Conservation (phyloP, 768 basidiomycete species). For the Antrodiella citrinella region DNA sequence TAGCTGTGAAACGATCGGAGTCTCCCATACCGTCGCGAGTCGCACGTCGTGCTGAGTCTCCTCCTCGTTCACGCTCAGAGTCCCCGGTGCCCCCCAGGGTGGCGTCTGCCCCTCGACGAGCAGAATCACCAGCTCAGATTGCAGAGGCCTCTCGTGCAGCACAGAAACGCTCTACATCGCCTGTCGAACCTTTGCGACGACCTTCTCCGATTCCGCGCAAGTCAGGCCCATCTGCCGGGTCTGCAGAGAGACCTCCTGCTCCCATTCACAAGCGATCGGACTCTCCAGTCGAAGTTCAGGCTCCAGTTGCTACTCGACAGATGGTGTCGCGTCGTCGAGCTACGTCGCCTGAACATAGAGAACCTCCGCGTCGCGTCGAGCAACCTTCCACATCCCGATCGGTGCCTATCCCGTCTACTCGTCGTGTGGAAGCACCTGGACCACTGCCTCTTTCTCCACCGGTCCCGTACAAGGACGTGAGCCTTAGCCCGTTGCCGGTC, state of each 20-base stretch:
- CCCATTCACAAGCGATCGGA: not conserved
- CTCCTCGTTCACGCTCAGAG: not conserved
- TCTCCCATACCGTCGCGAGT: not conserved
- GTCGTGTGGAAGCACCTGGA: slow-evolving; percentile 6
- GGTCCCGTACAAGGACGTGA: slow-evolving; percentile 7
- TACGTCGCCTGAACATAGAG: not conserved
- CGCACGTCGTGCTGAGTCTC: not conserved
- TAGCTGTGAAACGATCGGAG: not conserved
- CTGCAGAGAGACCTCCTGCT: not conserved
- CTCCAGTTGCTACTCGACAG: not conserved
- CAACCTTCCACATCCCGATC: no score
- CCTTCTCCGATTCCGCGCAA: not conserved
- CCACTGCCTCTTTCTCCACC: slow-evolving; percentile 16
- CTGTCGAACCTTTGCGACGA: not conserved
- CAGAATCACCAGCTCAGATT: not conserved
- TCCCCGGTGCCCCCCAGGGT: not conserved
- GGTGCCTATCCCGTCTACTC: not conserved
- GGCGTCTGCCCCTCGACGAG: not conserved
- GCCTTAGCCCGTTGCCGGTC: slow-evolving; percentile 8
- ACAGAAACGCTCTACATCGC: not conserved
- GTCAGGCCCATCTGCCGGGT: not conserved
- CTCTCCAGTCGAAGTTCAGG: not conserved
- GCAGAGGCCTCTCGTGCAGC: not conserved
- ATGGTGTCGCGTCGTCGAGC: not conserved
- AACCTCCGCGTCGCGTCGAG: not conserved